These are phyloP conservation scores for Nannizziopsis barbatae DNA, from an alignment of 2,329 filamentous ascomycete species.

Conservation along the genomic window DNA sequence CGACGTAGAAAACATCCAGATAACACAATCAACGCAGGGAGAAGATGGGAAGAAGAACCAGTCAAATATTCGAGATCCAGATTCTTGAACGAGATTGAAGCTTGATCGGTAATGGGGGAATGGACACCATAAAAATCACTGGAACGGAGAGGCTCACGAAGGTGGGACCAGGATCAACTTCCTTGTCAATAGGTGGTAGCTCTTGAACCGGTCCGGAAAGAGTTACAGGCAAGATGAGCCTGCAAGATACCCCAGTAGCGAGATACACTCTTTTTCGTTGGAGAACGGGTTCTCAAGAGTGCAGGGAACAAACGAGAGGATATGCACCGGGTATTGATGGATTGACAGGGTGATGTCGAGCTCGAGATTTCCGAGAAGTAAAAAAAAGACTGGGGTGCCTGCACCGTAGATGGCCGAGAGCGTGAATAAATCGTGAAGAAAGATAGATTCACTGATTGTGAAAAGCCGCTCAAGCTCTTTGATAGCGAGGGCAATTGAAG, in stretches of 20 bases:
- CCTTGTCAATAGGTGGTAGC: not conserved
- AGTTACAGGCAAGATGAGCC: conserved; percentile 7
- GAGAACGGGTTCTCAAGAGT: not conserved
- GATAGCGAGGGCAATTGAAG: not conserved
- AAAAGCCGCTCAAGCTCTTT: not conserved
- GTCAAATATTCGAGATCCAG: too few relatives aligned
- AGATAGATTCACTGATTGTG: not conserved
- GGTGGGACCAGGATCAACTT: conserved; percentile 1
- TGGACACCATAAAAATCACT: not conserved
- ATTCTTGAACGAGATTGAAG: not conserved
- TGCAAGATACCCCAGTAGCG: not conserved
- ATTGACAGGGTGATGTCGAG: not conserved
- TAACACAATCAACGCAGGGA: too few relatives aligned
- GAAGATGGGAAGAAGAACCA: too few relatives aligned
- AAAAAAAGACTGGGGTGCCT: not conserved
- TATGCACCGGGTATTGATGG: not conserved
- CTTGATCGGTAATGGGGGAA: not conserved
- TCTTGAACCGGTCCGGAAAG: not conserved
- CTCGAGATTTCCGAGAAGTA: too few relatives aligned
- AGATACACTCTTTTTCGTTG: not conserved
- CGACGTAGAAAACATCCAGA: too few relatives aligned
- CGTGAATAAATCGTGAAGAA: not conserved
- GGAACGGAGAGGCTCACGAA: conserved; percentile 3
- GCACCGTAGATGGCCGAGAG: conserved; percentile 1
- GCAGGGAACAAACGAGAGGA: not conserved